These are phyloP conservation scores for Irpex rosettiformis DNA, from an alignment of 1,284 basidiomycete genomes.

Conservation along the genomic window DNA sequence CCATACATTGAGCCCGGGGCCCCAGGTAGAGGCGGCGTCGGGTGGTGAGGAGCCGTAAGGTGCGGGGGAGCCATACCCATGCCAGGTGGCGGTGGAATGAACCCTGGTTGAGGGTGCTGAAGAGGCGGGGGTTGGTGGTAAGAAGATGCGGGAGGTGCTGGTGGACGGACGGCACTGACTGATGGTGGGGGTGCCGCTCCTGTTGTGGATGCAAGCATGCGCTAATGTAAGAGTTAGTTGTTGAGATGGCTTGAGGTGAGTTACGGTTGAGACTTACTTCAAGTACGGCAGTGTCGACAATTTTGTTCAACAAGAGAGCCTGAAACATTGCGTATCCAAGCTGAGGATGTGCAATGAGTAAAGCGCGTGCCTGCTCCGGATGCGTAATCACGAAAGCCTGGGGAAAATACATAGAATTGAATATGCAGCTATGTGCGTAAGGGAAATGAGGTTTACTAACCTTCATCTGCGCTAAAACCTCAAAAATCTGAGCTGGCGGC, in stretches of 20 bases:
- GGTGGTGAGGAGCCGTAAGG: constrained; percentile 10
- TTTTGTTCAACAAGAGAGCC: constrained; percentile 90
- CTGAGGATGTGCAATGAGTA: constrained; percentile 87
- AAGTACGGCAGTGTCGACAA: constrained; percentile 87
- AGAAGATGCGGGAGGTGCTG: constrained; percentile 10
- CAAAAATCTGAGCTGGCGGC: constrained; percentile 83
- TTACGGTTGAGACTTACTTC: constrained; percentile 57
- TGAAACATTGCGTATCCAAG: constrained; percentile 97
- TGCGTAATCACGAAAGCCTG: constrained; percentile 90
- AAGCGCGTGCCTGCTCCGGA: constrained; percentile 83
- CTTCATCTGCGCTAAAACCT: constrained; percentile 98
- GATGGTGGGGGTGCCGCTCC: constrained; percentile 20
- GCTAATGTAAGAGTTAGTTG: constrained; percentile 30
- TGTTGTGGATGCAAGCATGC: constrained; percentile 54
- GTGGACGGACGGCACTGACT: constrained; percentile 11
- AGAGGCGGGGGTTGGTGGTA: constrained; percentile 6
- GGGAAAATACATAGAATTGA: not conserved
- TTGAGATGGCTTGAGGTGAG: not conserved
- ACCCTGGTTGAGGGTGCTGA: constrained; percentile 31
- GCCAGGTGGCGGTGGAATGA: constrained; percentile 28
- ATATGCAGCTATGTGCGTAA: not conserved
- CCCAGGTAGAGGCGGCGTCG: constrained; percentile 34
- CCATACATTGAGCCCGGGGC: constrained; percentile 28
- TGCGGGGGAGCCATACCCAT: constrained; percentile 24
- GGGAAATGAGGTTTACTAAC: constrained; percentile 39